Conservation (phyloP, 2,329 filamentous ascomycete genomes). For the Colletotrichum ledebouriae region DNA sequence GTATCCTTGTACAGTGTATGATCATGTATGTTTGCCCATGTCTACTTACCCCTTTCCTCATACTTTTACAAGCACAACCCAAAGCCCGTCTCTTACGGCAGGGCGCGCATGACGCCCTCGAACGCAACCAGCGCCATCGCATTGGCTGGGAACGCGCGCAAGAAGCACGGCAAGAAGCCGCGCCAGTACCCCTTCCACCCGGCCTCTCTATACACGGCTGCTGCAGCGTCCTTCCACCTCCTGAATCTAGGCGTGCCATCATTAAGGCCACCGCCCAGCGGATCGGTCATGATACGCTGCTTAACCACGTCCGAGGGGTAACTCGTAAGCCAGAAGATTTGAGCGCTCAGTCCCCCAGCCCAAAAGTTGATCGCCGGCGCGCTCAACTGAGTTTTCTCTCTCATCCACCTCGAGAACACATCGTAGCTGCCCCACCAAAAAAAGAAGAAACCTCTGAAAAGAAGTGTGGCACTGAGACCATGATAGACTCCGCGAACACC, state of each 20-base stretch:
- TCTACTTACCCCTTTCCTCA: neutral
- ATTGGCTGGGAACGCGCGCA: slow-evolving; percentile 95
- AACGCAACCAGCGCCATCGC: slow-evolving; percentile 94
- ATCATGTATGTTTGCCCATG: neutral
- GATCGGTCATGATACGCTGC: slow-evolving; percentile 97
- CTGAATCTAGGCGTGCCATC: slow-evolving; percentile 78
- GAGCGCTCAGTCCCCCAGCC: slow-evolving; percentile 92
- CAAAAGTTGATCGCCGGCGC: slow-evolving; percentile 93
- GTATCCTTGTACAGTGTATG: slow-evolving; percentile 38
- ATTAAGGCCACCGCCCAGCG: slow-evolving; percentile 77
- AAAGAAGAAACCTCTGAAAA: slow-evolving; percentile 96
- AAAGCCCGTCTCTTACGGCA: slow-evolving; percentile 56
- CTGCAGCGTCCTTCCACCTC: slow-evolving; percentile 84
- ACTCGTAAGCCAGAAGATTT: slow-evolving; percentile 93
- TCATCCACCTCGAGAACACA: slow-evolving; percentile 78
- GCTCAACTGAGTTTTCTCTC: slow-evolving; percentile 76
- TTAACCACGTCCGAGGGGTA: slow-evolving; percentile 96
- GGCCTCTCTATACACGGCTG: slow-evolving; percentile 79
- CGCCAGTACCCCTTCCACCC: slow-evolving; percentile 90
- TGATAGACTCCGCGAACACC: slow-evolving; percentile 87
- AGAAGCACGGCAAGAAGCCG: slow-evolving; percentile 92
- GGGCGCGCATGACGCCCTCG: slow-evolving; percentile 85
- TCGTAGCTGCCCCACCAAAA: slow-evolving; percentile 99
- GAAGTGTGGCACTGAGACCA: slow-evolving; percentile 84
- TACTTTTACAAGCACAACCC: neutral